phyloP scores from a whole-genome alignment of 257 asterid species.

The Ilex aquifolium region DNA sequence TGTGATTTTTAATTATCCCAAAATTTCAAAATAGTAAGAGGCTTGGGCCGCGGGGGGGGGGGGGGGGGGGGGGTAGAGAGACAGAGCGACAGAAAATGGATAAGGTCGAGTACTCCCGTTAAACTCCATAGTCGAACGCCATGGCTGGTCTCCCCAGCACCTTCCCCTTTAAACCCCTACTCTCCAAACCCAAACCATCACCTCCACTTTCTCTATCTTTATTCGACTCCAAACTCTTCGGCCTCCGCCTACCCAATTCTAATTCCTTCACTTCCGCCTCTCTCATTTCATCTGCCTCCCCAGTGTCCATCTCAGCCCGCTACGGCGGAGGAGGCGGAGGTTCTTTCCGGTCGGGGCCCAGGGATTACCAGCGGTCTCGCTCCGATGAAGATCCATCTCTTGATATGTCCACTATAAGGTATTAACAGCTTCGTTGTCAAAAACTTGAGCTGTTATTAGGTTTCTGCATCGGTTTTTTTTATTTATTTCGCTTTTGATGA shows the following conservation, averaged over 20 bases:
- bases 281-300: conserved; percentile 6
- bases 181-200: conserved; percentile 24
- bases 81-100: no score
- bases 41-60: no score
- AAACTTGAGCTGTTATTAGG: neutral
- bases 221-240: conserved; percentile 24
- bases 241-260: conserved; percentile 26
- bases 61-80: no score
- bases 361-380: conserved; percentile 21
- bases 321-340: conserved; percentile 60
- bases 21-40: no score
- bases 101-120: no score
- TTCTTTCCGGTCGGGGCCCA: neutral
- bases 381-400: conserved; percentile 63
- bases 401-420: conserved; percentile 63
- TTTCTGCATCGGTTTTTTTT: conserved; percentile 5
- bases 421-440: neutral
- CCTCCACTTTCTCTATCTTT: conserved; percentile 11
- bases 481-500: conserved; percentile 6
- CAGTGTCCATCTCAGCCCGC: conserved; percentile 45
- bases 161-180: conserved; percentile 45
- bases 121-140: conserved; percentile 5
- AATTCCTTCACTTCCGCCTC: conserved; percentile 13
- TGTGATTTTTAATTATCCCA: no score
- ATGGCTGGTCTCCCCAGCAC: conserved; percentile 92